Evolutionary conservation across 2,329 filamentous ascomycete genomes (phyloP).

Genomic region (Sporothrix pallida): DNA sequence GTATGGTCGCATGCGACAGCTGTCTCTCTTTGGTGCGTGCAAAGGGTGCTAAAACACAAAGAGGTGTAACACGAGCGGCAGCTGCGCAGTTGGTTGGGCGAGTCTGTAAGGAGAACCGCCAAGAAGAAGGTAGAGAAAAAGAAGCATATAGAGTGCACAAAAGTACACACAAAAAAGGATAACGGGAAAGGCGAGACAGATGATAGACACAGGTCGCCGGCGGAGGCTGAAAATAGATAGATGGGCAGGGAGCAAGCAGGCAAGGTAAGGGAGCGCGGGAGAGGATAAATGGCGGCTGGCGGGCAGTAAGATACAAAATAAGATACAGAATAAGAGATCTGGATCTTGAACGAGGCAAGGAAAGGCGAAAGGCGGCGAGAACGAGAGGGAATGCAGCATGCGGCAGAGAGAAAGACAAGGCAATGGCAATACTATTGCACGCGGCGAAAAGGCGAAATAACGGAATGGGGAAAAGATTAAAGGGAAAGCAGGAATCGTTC

Average conservation of each 20-base stretch:
- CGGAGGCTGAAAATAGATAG: conserved; percentile 16
- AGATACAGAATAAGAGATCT: neutral
- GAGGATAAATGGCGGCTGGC: conserved; percentile 22
- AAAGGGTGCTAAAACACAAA: neutral
- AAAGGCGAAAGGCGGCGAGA: conserved; percentile 4
- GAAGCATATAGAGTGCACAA: too few relatives aligned
- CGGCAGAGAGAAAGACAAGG: neutral
- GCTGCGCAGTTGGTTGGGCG: neutral
- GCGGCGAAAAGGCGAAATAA: conserved; percentile 3
- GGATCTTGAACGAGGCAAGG: neutral
- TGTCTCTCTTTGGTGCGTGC: conserved; percentile 24
- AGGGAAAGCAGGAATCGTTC: neutral
- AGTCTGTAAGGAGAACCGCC: neutral
- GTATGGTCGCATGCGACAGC: conserved; percentile 21
- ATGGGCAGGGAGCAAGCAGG: conserved; percentile 5
- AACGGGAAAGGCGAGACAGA: conserved; percentile 2
- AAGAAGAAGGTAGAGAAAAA: neutral
- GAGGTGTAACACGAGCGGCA: conserved; percentile 25
- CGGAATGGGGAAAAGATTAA: conserved; percentile 8
- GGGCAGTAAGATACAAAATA: neutral
- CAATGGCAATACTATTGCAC: neutral
- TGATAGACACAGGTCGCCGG: neutral
- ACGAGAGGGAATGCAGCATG: conserved; percentile 11
- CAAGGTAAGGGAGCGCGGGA: conserved; percentile 8
- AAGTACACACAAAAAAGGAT: too few relatives aligned